These are phyloP conservation scores for Triticum aestivum DNA, from an alignment of 176 grass and related monocot genomes.

Conservation along the genomic window DNA sequence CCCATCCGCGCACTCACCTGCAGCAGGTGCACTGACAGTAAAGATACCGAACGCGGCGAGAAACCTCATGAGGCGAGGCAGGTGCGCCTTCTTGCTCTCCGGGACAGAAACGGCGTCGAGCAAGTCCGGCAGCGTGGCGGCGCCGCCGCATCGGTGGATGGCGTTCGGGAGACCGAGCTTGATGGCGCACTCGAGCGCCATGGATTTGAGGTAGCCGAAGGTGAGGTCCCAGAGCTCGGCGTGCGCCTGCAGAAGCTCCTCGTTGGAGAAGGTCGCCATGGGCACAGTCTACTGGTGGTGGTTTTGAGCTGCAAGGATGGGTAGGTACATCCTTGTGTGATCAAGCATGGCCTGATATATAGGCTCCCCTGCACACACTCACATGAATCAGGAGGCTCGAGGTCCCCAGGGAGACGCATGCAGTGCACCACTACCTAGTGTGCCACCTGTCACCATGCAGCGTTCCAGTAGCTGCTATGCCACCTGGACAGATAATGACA, in stretches of 20 bases:
- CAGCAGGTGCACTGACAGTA: not conserved
- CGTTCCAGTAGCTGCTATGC: no score
- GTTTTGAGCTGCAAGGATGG: not conserved
- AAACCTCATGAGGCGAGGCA: constrained; percentile 43
- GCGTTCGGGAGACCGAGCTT: constrained; percentile 40
- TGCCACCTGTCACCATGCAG: not conserved
- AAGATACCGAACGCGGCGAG: constrained; percentile 28
- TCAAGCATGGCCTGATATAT: not conserved
- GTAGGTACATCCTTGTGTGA: not conserved
- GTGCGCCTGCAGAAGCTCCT: constrained; percentile 30
- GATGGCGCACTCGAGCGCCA: constrained; percentile 41
- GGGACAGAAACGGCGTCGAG: not conserved
- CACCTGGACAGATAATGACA: no score
- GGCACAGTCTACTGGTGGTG: not conserved
- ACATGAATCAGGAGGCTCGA: not conserved
- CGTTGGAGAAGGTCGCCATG: not conserved
- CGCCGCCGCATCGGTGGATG: constrained; percentile 16
- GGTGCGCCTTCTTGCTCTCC: not conserved
- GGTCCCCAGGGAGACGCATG: not conserved
- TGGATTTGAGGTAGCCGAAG: constrained; percentile 29
- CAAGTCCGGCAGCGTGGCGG: constrained; percentile 21
- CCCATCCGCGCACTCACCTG: not conserved
- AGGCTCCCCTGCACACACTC: no score
- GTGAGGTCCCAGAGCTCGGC: constrained; percentile 29
- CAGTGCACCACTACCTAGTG: not conserved